Base-by-base conservation (phyloP, 2,329 filamentous ascomycete species). In the Colletotrichum lupini region DNA sequence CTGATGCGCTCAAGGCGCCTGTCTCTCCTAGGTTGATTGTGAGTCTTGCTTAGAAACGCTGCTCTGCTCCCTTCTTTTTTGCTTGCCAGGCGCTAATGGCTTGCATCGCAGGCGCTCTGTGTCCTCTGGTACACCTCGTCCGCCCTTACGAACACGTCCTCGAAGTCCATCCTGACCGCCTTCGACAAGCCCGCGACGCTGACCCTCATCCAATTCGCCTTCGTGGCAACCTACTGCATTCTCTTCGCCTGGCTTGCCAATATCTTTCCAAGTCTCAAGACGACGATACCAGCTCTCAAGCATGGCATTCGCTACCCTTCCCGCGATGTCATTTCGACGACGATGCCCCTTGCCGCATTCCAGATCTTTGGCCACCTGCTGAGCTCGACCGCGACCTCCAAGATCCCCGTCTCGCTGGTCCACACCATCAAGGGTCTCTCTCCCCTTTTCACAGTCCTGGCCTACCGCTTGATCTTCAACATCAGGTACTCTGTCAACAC, bases 391-490 rank as follows among this genome's bases (percentile, higher is more conserved):
- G 96, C 97, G 32, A 99, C 96, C 37, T 93, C 95, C 63, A 94
- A 95, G 81, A 98, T 99, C 67, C 96, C 97, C 0, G 97, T 99
- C 1, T 98, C 97, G 7, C 89, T 99, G 46, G 97, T 99, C 4
- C 97, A 99, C 83, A 99, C 97, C 1, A 98, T 99, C 84, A 99
- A 99, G 85, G 97, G 97, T 8, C 90, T 99, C 30, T 98, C 96
- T 3, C 97, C 97, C 4, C 87, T 99, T 8, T 97, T 99, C 82
- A 99, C 97, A 0, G 97, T 99, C 55, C 83, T 97, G 68, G 97
- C 97, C 65, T 99, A 99, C 81, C 92, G 97, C 67, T 83, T 97
- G 76, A 88, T 98, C 80, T 97, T 96, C 84, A 89, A 95, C 78
- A 97, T 98, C 74, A 92, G 90, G 76, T 98, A 99, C 82, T 95